Evolutionary conservation across 805 yeast genomes (phyloP).

Genomic region (Kluyveromyces lactis): DNA sequence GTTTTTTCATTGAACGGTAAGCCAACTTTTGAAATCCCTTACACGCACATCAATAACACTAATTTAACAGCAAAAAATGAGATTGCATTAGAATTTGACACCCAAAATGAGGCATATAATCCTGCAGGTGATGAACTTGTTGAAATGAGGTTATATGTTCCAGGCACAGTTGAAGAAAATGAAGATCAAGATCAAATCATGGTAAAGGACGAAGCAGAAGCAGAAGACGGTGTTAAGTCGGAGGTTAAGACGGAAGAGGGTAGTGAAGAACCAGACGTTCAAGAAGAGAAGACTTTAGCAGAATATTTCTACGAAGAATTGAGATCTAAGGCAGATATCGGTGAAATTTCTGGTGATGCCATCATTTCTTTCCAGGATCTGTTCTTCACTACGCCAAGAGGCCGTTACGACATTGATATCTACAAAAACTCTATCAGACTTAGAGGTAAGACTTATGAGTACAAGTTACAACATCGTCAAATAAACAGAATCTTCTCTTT

Average conservation of each 20-base stretch:
- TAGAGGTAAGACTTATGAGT: slow-evolving; percentile 96
- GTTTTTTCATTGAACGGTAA: slow-evolving; percentile 77
- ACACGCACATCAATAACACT: slow-evolving; percentile 67
- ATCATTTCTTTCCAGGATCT: slow-evolving; percentile 88
- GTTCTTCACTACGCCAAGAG: slow-evolving; percentile 93
- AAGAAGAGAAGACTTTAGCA: slow-evolving; percentile 54
- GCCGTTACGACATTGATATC: slow-evolving; percentile 95
- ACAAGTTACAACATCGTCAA: slow-evolving; percentile 84
- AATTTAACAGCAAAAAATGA: slow-evolving; percentile 89
- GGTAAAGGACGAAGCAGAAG: slow-evolving; percentile 21
- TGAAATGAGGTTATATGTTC: slow-evolving; percentile 87
- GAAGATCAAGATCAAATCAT: slow-evolving; percentile 39
- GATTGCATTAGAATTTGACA: slow-evolving; percentile 79
- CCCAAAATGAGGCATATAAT: slow-evolving; percentile 44
- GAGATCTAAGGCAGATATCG: slow-evolving; percentile 89
- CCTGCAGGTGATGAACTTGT: slow-evolving; percentile 93
- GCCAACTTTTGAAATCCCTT: slow-evolving; percentile 90
- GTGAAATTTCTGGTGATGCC: slow-evolving; percentile 90
- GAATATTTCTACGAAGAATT: slow-evolving; percentile 81
- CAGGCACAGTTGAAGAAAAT: slow-evolving; percentile 59
- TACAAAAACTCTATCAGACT: slow-evolving; percentile 79
- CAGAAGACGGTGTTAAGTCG: not conserved
- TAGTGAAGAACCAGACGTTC: slow-evolving; percentile 18
- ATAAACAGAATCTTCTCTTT: slow-evolving; percentile 84
- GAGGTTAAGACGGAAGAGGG: slow-evolving; percentile 28